A percentile compares a stretch with the other conserved stretches of the same genome.
These are phyloP conservation scores for Ustilago cynodontis DNA, from an alignment of 1,284 basidiomycete species.

Conservation along the genomic window DNA sequence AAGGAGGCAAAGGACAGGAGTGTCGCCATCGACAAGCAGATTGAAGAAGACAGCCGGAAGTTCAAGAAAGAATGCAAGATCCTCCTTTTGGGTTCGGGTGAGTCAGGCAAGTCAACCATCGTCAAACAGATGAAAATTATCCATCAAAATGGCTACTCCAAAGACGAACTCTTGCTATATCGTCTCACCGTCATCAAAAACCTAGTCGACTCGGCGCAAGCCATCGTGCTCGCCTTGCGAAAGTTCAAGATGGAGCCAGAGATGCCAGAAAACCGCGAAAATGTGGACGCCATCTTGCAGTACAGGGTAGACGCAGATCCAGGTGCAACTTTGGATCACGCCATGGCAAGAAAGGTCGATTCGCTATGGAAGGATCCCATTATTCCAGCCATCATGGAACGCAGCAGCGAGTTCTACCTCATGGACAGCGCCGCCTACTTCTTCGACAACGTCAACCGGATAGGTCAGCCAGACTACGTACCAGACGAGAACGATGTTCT, in stretches of 20 bases:
- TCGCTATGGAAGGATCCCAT: constrained; percentile 91
- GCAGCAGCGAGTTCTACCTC: constrained; percentile 88
- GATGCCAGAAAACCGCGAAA: constrained; percentile 77
- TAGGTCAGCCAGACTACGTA: constrained; percentile 82
- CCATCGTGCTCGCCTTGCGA: constrained; percentile 87
- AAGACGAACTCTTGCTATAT: constrained; percentile 83
- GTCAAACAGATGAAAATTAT: constrained; percentile 99
- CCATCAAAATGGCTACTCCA: constrained; percentile 90
- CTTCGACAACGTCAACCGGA: constrained; percentile 85
- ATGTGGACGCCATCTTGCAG: constrained; percentile 74
- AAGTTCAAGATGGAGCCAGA: constrained; percentile 88
- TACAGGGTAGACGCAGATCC: constrained; percentile 67
- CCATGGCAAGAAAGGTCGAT: constrained; percentile 79
- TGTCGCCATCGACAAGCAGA: constrained; percentile 73
- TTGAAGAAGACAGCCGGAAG: constrained; percentile 74
- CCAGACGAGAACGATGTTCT: constrained; percentile 91
- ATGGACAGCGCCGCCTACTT: constrained; percentile 97
- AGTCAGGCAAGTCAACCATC: constrained; percentile 94
- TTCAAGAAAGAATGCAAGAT: constrained; percentile 96
- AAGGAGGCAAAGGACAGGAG: constrained; percentile 64
- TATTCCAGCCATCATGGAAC: constrained; percentile 86
- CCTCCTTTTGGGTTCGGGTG: constrained; percentile 83
- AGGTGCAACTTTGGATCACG: constrained; percentile 69
- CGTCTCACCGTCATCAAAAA: constrained; percentile 77
- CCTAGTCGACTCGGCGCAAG: constrained; percentile 78